Evolutionary conservation across 2,329 filamentous ascomycete genomes (phyloP).

Genomic region (Plenodomus biglobosus): DNA sequence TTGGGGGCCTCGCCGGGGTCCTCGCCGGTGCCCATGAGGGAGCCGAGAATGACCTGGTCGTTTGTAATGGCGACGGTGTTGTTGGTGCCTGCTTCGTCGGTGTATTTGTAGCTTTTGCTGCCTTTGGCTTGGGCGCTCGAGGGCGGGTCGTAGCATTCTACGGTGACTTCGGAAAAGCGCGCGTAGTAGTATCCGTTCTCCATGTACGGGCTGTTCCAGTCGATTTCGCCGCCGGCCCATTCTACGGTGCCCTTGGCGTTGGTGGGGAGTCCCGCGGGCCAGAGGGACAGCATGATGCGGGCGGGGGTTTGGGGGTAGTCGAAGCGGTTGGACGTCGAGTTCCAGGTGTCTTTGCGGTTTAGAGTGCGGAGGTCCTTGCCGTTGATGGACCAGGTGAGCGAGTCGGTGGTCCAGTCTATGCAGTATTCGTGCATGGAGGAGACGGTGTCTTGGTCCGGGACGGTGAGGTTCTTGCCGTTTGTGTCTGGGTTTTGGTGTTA

Average conservation of each 20-base stretch:
- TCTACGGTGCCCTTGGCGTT: conserved; percentile 83
- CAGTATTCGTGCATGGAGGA: conserved; percentile 83
- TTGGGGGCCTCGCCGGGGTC: conserved; percentile 59
- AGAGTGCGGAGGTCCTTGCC: conserved; percentile 74
- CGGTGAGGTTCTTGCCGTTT: conserved; percentile 71
- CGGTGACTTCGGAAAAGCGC: conserved; percentile 71
- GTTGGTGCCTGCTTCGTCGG: conserved; percentile 66
- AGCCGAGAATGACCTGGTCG: conserved; percentile 74
- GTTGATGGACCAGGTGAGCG: conserved; percentile 84
- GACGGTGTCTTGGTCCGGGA: conserved; percentile 64
- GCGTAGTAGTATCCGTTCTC: conserved; percentile 89
- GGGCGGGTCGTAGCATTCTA: conserved; percentile 86
- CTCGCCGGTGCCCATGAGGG: conserved; percentile 76
- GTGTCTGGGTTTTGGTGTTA: conserved; percentile 57
- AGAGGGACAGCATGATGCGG: conserved; percentile 90
- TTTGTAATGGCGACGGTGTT: conserved; percentile 72
- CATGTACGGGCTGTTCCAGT: conserved; percentile 84
- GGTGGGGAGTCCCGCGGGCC: conserved; percentile 80
- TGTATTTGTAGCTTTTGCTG: conserved; percentile 73
- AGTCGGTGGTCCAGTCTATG: conserved; percentile 87
- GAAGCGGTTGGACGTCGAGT: conserved; percentile 77
- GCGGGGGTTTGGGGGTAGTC: conserved; percentile 88
- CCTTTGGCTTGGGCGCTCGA: conserved; percentile 64
- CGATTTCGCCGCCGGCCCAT: conserved; percentile 88
- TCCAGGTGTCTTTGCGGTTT: conserved; percentile 80